Percentiles rank a stretch among this genome's conserved stretches.
Conservation (phyloP, 805 yeast genomes). For the Ogataea pilisensis region DNA sequence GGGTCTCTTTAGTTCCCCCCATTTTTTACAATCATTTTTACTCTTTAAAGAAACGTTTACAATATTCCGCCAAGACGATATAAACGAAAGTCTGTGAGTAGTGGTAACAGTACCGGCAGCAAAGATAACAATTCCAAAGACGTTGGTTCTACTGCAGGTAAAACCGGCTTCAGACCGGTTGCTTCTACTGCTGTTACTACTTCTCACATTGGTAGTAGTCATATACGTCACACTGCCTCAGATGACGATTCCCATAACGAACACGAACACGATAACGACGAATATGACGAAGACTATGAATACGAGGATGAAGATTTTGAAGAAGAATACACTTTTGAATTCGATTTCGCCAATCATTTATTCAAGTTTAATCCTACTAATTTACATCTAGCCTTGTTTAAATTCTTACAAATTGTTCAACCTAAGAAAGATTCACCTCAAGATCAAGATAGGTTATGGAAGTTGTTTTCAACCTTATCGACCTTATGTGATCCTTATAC, state of each 20-base stretch:
- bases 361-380: constrained; percentile 24
- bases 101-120: constrained; percentile 3
- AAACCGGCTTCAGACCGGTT: no score
- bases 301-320: constrained; percentile 19
- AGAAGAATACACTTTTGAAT: constrained; percentile 29
- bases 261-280: constrained; percentile 7
- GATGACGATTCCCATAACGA: constrained; percentile 4
- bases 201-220: no score
- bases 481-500: constrained; percentile 58
- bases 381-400: constrained; percentile 30
- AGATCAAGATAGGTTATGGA: constrained; percentile 13
- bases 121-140: no score
- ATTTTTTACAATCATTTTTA: no score
- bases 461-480: constrained; percentile 29
- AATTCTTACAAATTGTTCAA: constrained; percentile 21
- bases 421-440: constrained; percentile 6
- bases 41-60: no score
- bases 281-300: constrained; percentile 3
- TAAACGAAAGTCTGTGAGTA: constrained; percentile 7
- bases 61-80: constrained; percentile 12
- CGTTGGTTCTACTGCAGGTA: no score
- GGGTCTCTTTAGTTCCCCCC: no score
- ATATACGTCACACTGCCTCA: no score
- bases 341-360: constrained; percentile 17
- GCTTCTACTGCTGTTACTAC: background rate